Base-by-base conservation (phyloP, 352 stramenopile genomes). In the Albugo laibachii region DNA sequence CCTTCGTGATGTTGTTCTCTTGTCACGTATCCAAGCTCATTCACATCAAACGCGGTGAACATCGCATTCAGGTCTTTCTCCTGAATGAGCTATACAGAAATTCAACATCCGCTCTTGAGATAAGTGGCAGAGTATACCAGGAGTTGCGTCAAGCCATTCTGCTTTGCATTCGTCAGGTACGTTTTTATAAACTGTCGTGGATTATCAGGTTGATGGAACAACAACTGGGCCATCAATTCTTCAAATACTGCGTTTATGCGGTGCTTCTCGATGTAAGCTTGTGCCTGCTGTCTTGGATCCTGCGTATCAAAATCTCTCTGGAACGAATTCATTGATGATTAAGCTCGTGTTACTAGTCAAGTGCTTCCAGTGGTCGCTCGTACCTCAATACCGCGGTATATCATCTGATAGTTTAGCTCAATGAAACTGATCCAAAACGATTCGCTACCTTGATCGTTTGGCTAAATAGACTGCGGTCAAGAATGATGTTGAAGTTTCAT, bases 41-140 rank as follows among this genome's bases (percentile, higher is more conserved):
- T 83, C 21, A 80, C 58, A 39, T 86, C 74, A 20, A 86, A 86
- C 8, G 72, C 70, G 20, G 58, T 54, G 34, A 86, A 86, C 70
- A 83, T 83, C 1, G 71, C 70, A 15, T 78, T 61, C 11, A 86
- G 45, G 54, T 83, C 74, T 12, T 69, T 57, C 15, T 86, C 74
- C 13, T 77, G 66, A 40, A 86, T 83, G 57, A 83, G 83, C 11
- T 65, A 60, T 1, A 75, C 47, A 27, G 40, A 2, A 13, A 16
- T 15, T 42, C 8, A 15, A 21, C 2, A 35, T 1, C 37, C 3
- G 15, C 46, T 10, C 15, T 13, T 20, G 6, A 55, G 20, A 19
- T 14, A n/a, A n/a, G 11, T 27, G 11, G 13, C 1, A 18, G 0
- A 37, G 35, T 58, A 20, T 66, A 82, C 74, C 40, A 80, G 58